These are phyloP conservation scores for Zygotorulaspora florentina DNA, from an alignment of 805 yeast genomes.

Conservation along the genomic window DNA sequence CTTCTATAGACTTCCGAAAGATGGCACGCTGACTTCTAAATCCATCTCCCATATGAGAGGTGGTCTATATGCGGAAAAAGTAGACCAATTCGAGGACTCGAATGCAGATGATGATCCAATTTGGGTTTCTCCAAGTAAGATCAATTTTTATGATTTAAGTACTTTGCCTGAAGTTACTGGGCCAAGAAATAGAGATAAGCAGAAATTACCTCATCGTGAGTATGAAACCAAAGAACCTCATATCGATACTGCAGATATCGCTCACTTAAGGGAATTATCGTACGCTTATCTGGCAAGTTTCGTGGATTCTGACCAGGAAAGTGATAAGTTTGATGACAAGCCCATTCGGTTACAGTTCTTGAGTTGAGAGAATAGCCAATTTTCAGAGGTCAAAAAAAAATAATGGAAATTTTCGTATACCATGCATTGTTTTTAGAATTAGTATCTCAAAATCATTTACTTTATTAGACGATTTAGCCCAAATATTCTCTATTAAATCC, in stretches of 20 bases:
- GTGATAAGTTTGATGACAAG: conserved; percentile 13
- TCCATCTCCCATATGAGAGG: conserved; percentile 6
- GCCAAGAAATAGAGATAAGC: neutral
- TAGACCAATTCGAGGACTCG: neutral
- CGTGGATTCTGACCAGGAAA: conserved; percentile 14
- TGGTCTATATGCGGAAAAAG: conserved; percentile 2
- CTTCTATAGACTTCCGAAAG: conserved; percentile 14
- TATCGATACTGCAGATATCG: conserved; percentile 1
- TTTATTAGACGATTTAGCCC: too few relatives aligned
- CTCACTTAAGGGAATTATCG: conserved; percentile 26
- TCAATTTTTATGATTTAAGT: conserved; percentile 22
- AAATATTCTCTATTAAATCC: too few relatives aligned
- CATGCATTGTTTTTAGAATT: too few relatives aligned
- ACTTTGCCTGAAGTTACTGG: conserved; percentile 6
- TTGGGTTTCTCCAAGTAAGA: conserved; percentile 35
- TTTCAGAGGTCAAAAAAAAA: too few relatives aligned
- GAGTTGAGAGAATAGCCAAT: too few relatives aligned
- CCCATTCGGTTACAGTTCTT: conserved; percentile 21
- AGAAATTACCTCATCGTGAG: neutral
- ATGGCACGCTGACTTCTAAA: conserved; percentile 3
- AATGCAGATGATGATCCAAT: conserved; percentile 28
- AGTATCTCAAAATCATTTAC: too few relatives aligned
- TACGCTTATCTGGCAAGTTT: conserved; percentile 42
- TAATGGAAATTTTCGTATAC: too few relatives aligned
- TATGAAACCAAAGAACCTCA: neutral